Base-by-base conservation (phyloP, 352 stramenopile species). In the Saprolegnia parasitica region DNA sequence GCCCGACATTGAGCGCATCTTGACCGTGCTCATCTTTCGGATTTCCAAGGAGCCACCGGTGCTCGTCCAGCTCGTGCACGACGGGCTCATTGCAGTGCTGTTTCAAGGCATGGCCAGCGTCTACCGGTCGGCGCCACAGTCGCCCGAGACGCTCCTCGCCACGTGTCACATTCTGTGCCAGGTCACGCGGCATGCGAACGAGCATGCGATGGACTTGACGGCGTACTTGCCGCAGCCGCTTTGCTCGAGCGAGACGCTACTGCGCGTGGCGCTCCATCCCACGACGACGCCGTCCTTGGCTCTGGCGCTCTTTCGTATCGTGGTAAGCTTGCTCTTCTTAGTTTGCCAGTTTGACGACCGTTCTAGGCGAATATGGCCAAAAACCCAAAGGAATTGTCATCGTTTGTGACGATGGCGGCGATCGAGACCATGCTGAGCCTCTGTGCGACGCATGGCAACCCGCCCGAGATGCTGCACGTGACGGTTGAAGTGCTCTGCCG, bases 151-250 rank as follows among this genome's bases (percentile, higher is more conserved):
- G 0, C 71, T 78, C 15, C 66, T 70, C 0, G 72, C 76, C 0
- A 73, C 82, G 1, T 91, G 87, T 29, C 71, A 81, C 9, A 84
- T 96, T 4, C 72, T 97, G 5, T 88, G 91, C 29, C 75, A 80
- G 3, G 55, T 96, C 15, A 86, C 85, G 1, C 76, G 80, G 18
- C 89, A 89, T 74, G 81, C 84, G 4, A 56, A 71, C 10, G 57
- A 79, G 11, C 86, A 81, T 47, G 83, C 80, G 24, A 64, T 90
- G 24, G 84, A 90, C 57, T 26, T 92, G 5, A 75, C 75, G 10
- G 66, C 77, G 23, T 89, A 84, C 39, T n/a, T 88, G 39, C 71
- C 76, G 8, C 54, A 52, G 9, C 13, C 56, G 13, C 24, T 56
- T 0, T 92, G 84, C 60, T 66, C 37, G 32, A 77, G 82, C 2